These are phyloP conservation scores for Cordyceps cicadae DNA, from an alignment of 2,329 filamentous ascomycete species.

Conservation along the genomic window DNA sequence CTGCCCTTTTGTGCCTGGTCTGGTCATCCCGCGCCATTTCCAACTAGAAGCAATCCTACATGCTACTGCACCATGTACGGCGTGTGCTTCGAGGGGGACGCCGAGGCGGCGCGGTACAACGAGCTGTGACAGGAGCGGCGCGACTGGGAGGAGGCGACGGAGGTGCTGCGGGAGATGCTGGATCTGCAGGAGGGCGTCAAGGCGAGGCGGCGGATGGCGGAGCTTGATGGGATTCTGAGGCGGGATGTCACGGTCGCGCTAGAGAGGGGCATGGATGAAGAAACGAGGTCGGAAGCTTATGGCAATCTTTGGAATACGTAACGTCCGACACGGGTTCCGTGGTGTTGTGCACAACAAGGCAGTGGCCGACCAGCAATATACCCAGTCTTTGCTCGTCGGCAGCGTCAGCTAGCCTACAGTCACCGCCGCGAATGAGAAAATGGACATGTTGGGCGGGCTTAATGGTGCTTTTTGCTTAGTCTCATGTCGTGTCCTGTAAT, in stretches of 20 bases:
- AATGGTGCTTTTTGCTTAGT: neutral
- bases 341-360: neutral
- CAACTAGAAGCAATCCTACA: no score
- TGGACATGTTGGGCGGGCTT: neutral
- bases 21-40: no score
- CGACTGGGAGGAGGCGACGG: conserved; percentile 6
- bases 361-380: neutral
- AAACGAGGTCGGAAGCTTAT: neutral
- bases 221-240: neutral
- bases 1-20: no score
- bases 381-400: neutral
- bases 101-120: conserved; percentile 3
- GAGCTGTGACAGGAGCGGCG: conserved; percentile 6
- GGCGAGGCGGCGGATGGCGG: conserved; percentile 1
- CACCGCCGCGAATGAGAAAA: neutral
- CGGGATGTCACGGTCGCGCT: neutral
- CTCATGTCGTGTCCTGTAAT: neutral
- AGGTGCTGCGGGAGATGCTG: conserved; percentile 1
- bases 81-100: conserved; percentile 22
- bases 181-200: conserved; percentile 5
- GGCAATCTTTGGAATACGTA: neutral
- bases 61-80: conserved; percentile 24
- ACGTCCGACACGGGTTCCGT: neutral
- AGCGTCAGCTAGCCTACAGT: neutral
- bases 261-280: neutral